phyloP scores from a whole-genome alignment of 192 early-diverging fungal species.

The Linnemannia zychae region DNA sequence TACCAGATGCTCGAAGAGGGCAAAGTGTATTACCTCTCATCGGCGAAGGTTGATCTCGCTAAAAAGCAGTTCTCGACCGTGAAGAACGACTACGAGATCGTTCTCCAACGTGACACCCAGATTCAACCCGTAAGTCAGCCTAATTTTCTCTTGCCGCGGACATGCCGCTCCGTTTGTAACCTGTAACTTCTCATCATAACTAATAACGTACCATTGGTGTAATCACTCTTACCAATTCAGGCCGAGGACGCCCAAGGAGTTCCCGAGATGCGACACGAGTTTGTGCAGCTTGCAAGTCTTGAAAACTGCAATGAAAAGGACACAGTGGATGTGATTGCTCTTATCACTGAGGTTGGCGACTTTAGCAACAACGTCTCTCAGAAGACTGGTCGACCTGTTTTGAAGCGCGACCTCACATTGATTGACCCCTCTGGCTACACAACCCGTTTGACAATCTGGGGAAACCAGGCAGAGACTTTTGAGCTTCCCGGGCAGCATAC shows the following conservation, averaged over 20 bases:
- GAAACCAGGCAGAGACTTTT: constrained; percentile 80
- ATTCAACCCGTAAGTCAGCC: constrained; percentile 64
- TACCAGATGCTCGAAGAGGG: constrained; percentile 85
- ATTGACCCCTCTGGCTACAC: constrained; percentile 81
- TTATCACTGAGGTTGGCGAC: constrained; percentile 75
- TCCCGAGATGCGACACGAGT: constrained; percentile 73
- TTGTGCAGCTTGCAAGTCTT: constrained; percentile 78
- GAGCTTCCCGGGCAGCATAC: constrained; percentile 57
- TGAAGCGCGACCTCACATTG: constrained; percentile 87
- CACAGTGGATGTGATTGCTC: constrained; percentile 82
- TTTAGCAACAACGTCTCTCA: constrained; percentile 73
- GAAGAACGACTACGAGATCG: constrained; percentile 94
- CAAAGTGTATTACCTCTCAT: constrained; percentile 87
- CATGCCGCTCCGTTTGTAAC: neutral
- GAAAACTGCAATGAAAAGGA: constrained; percentile 77
- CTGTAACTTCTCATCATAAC: neutral
- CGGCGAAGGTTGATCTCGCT: constrained; percentile 85
- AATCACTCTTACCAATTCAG: constrained; percentile 41
- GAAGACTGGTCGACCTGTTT: constrained; percentile 68
- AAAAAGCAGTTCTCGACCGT: constrained; percentile 86
- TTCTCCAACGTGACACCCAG: constrained; percentile 77
- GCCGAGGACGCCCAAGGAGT: constrained; percentile 64
- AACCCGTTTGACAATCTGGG: constrained; percentile 91
- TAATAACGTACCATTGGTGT: neutral
- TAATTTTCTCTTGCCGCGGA: neutral